Base-by-base conservation (phyloP, 371 early-diverging fungal genomes). In the Mucor saturninus region DNA sequence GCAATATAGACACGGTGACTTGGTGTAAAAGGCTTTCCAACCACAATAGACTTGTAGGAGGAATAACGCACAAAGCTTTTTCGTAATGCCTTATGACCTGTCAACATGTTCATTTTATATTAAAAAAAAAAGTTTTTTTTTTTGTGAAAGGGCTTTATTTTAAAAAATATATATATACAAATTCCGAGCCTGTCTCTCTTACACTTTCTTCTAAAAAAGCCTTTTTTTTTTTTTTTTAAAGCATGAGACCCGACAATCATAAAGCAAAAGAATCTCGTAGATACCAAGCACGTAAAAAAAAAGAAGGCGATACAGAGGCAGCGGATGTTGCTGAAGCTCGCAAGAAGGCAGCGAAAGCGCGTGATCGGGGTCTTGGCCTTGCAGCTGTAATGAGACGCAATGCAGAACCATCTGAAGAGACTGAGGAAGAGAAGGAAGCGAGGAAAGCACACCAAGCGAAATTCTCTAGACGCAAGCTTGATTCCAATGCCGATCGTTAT, bases 1-100 rank as follows among this genome's bases (percentile, higher is more conserved):
- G 71, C 93, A 65, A 91, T 76, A 79, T 74, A 95, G 62, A 93
- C 85, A 55, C 94, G 85, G 83, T 93, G 83, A 63, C 93, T 91
- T n/a, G 87, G 85, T 30, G 93, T 88, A 83, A 93, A 87, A 54
- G 91, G 88, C 53, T 89, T 81, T 35, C 94, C 95, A 53, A 91
- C 76, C 37, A 69, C 74, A 53, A 94, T 84, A 56, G 88, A 79
- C 26, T 77, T 80, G 82, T 86, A 92, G 55, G 87, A 71, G 42
- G 58, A 68, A 37, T 31, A 61, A 13, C 61, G 32, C 2, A 56
- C 57, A 52, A 61, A 56, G 5, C 45, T 15, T 13, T 21, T 48
- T 13, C 48, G 45, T 14, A 58, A 21, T 37, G 21, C 6, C 3
- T 7, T 30, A 10, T 50, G 50, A 14, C 10, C 37, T 29, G 32